These are phyloP conservation scores for Waltergamsia citrina DNA, from an alignment of 2,329 filamentous ascomycete genomes.

Conservation along the genomic window DNA sequence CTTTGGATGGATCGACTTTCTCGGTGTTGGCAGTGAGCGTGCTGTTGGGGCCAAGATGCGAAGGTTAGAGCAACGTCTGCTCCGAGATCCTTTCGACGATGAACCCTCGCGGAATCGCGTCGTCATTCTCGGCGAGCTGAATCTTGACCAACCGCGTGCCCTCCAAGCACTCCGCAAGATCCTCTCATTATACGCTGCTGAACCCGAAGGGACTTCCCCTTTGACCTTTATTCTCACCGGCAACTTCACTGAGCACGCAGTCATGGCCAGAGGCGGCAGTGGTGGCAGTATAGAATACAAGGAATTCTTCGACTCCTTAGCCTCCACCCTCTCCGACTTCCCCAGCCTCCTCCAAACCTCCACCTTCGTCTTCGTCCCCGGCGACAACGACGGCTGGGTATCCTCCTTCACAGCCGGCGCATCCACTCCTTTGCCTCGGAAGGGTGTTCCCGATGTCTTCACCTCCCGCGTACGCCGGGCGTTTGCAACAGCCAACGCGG, in stretches of 20 bases:
- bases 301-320: constrained; percentile 86
- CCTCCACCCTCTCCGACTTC: constrained; percentile 74
- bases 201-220: constrained; percentile 56
- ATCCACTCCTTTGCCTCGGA: constrained; percentile 58
- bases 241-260: constrained; percentile 64
- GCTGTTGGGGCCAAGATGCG: constrained; percentile 78
- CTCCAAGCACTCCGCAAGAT: constrained; percentile 75
- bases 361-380: constrained; percentile 87
- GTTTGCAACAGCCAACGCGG: constrained; percentile 69
- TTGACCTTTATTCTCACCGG: constrained; percentile 77
- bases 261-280: constrained; percentile 58
- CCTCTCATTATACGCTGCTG: constrained; percentile 61
- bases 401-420: constrained; percentile 75
- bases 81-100: constrained; percentile 31
- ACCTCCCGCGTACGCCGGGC: constrained; percentile 76
- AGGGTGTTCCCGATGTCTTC: constrained; percentile 76
- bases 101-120: constrained; percentile 39
- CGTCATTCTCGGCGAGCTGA: constrained; percentile 76
- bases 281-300: constrained; percentile 92
- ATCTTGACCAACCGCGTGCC: constrained; percentile 75
- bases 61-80: constrained; percentile 60
- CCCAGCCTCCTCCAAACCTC: constrained; percentile 68
- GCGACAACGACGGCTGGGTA: constrained; percentile 96
- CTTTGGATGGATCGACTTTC: constrained; percentile 96
- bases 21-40: constrained; percentile 83